Evolutionary conservation across 306 rosid species (phyloP), one percentile per base, ranked within the genome.

Genomic region (Lathyrus tuberosus): DNA sequence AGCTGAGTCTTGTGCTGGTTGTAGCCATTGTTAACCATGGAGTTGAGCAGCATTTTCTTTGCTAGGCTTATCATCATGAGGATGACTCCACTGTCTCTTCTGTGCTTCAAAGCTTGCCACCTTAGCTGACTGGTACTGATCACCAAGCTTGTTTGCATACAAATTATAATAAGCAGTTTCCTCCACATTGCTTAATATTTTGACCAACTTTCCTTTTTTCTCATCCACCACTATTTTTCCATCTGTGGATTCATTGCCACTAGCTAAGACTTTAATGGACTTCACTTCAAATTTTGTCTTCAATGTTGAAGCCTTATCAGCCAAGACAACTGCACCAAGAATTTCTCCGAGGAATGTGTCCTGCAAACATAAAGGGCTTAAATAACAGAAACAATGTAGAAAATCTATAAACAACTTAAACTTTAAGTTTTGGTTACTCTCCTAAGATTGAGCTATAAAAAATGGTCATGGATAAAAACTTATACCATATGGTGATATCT

Each of bases 401-500:
- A 40, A 57, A 28, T 28, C 12, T 8, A 28, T 28, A 57, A 28
- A 6, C 8, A 17, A 16, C 56, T 48, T 8, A 7, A 16, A 8
- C 5, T 9, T 51, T 4, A 10, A 38, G 43, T 33, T 1, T 24
- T 30, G 37, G 38, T 14, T 66, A 63, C 43, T 40, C 38, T 74
- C 59, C 57, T n/a, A 58, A 28, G 31, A 59, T 15, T 17, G 13
- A 28, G 66, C 22, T 49, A 49, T 16, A 74, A 65, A 48, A 74
- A 33, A 54, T 18, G 63, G 28, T 30, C 35, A 65, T 57, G 67
- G 69, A 18, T 10, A 49, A 35, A 65, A 71, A 71, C n/a, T 26
- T 66, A 72, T 87, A 94, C 97, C 96, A 87, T 82, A 73, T 94
- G 97, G 4, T 75, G 75, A 80, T 94, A 94, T 79, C 80, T 67